Base-by-base conservation (phyloP, 306 rosid species). In the Cotoneaster glaucophyllus region DNA sequence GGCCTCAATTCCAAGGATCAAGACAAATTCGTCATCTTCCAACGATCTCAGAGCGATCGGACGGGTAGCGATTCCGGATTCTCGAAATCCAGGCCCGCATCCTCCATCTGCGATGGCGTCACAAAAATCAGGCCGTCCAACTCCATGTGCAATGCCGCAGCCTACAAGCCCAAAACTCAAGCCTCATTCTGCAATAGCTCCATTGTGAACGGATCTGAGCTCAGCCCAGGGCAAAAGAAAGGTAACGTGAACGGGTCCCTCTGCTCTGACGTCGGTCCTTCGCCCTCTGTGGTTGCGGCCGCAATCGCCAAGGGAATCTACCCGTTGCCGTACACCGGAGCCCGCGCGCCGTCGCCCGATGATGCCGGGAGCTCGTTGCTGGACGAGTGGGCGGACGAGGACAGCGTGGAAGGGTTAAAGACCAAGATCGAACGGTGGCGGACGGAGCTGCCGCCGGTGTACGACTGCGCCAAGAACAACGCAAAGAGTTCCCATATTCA, bases 361-460 rank as follows among this genome's bases (percentile, higher is more conserved):
- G 79, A 80, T 32, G 39, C 64, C 0, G 85, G 80, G 10, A 87
- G 84, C 64, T 85, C 89, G 3, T 31, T 61, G 26, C 11, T 84
- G 44, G 95, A 86, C 4, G 96, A 78, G 3, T 89, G 97, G 95
- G 64, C 86, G 41, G 91, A 84, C 78, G 64, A 80, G 15, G 88
- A 72, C 11, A 76, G 85, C 29, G 74, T 83, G 8, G 95, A 87
- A 45, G 92, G 88, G 50, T 75, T 92, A 29, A 90, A 77, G 80
- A 86, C 89, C 12, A 94, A 94, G 83, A 92, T 92, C 0, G 90
- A 87, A 74, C 77, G 87, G 61, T 95, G 98, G 98, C 73, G 86
- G 64, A 73, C 79, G 14, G 96, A 90, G 82, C 71, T 90, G 3
- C 86, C 91, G 1, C 88, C 96, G 4, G 78, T 86, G 32, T 85